These are phyloP conservation scores for Ilyonectria mors-panacis DNA, from an alignment of 2,329 filamentous ascomycete genomes.

Conservation along the genomic window DNA sequence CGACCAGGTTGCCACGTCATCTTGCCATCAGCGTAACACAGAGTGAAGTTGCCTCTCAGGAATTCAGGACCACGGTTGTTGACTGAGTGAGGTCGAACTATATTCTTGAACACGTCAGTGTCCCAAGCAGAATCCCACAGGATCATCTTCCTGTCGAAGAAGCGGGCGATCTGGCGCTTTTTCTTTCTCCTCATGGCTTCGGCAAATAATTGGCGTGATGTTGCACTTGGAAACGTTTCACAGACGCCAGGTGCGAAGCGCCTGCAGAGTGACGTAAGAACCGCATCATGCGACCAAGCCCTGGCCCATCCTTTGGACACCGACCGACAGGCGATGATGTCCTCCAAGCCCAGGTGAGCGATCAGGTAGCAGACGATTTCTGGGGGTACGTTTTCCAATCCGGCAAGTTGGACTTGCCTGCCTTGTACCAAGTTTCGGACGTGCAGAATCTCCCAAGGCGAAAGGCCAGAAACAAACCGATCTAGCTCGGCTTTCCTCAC, in stretches of 20 bases:
- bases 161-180: conserved; percentile 30
- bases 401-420: conserved; percentile 36
- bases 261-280: conserved; percentile 40
- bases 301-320: conserved; percentile 48
- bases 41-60: conserved; percentile 7
- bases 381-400: conserved; percentile 46
- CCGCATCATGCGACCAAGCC: conserved; percentile 43
- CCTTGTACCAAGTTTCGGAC: conserved; percentile 40
- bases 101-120: conserved; percentile 14
- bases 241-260: conserved; percentile 49
- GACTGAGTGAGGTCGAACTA: background rate
- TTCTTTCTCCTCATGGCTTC: conserved; percentile 28
- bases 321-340: conserved; percentile 44
- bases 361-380: conserved; percentile 48
- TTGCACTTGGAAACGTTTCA: conserved; percentile 30
- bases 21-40: conserved; percentile 44
- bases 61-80: background rate
- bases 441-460: conserved; percentile 48
- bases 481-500: conserved; percentile 40
- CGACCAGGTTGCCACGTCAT: conserved; percentile 47
- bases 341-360: conserved; percentile 41
- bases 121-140: conserved; percentile 36
- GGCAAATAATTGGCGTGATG: conserved; percentile 30
- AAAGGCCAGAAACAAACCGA: conserved; percentile 43
- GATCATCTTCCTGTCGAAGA: conserved; percentile 21